These are phyloP conservation scores for Hypoxylon sp. DNA, from an alignment of 2,329 filamentous ascomycete genomes.

Conservation along the genomic window DNA sequence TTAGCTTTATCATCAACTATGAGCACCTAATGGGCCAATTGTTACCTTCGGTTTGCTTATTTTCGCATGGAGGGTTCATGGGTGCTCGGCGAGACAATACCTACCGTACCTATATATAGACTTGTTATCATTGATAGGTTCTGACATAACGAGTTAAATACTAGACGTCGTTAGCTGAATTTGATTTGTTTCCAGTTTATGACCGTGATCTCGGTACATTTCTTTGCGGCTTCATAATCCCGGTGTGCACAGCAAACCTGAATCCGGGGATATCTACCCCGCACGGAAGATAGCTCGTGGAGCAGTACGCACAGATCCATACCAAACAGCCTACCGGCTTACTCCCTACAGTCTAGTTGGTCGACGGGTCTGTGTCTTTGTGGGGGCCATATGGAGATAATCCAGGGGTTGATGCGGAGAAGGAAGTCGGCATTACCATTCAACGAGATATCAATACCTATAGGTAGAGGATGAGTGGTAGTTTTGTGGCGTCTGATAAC, in stretches of 20 bases:
- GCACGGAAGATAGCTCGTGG: slow-evolving; percentile 5
- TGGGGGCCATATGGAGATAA: slow-evolving; percentile 28
- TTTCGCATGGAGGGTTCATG: background rate
- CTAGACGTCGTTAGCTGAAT: background rate
- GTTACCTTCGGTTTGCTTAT: background rate
- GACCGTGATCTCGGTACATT: slow-evolving; percentile 23
- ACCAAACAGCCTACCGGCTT: background rate
- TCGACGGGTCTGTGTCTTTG: slow-evolving; percentile 11
- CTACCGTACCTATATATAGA: background rate
- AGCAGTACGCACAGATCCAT: slow-evolving; percentile 1
- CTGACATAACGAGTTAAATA: background rate
- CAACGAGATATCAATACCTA: background rate
- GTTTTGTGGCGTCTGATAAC: slow-evolving; percentile 5
- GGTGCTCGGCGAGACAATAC: background rate
- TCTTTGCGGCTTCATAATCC: background rate
- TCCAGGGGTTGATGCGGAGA: slow-evolving; percentile 34
- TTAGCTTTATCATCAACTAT: too few species aligned
- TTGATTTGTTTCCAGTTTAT: background rate
- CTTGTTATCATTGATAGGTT: background rate
- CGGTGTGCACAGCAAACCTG: slow-evolving; percentile 3
- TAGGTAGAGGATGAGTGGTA: background rate
- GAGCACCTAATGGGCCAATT: too few species aligned
- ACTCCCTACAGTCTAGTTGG: slow-evolving; percentile 24
- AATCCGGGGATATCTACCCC: slow-evolving; percentile 34
- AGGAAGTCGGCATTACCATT: slow-evolving; percentile 23